Evolutionary conservation across 805 yeast genomes (phyloP).

Genomic region (Teunomyces atbi): DNA sequence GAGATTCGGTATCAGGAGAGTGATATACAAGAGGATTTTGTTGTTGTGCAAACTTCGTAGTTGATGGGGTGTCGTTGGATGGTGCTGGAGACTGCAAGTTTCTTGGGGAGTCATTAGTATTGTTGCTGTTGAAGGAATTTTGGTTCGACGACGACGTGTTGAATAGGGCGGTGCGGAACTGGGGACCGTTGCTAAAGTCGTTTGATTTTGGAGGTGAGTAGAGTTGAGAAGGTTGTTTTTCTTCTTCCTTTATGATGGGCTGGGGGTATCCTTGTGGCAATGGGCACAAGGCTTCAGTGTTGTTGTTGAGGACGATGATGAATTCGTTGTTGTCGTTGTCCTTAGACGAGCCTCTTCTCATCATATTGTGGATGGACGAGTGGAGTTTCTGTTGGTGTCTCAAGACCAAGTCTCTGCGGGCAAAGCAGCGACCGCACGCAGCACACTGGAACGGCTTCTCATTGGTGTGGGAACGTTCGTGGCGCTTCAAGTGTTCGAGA

Average conservation of each 20-base stretch:
- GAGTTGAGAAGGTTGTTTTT: conserved; percentile 10
- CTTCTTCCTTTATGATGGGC: conserved; percentile 1
- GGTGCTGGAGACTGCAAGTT: conserved; percentile 7
- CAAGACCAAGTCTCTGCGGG: conserved; percentile 81
- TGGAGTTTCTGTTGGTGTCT: conserved; percentile 96
- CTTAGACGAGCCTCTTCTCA: conserved; percentile 30
- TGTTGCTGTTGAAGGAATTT: conserved; percentile 15
- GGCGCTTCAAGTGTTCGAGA: conserved; percentile 89
- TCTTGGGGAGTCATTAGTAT: conserved; percentile 21
- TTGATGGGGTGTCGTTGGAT: conserved; percentile 5
- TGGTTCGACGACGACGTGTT: conserved; percentile 8
- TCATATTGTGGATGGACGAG: conserved; percentile 44
- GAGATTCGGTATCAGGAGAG: not conserved
- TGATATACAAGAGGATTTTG: conserved; percentile 3
- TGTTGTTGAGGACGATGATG: conserved; percentile 51
- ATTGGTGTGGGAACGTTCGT: conserved; percentile 84
- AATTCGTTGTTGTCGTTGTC: conserved; percentile 45
- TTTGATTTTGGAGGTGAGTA: conserved; percentile 14
- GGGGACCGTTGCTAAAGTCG: conserved; percentile 8
- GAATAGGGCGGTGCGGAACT: conserved; percentile 16
- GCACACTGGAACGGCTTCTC: conserved; percentile 94
- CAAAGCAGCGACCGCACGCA: conserved; percentile 94
- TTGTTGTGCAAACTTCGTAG: conserved; percentile 11
- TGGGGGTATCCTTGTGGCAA: conserved; percentile 22
- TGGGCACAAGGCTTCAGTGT: conserved; percentile 53